Percentiles rank a stretch among this genome's conserved stretches.
These are phyloP conservation scores for Hanseniaspora meyeri DNA, from an alignment of 805 yeast species.

Conservation along the genomic window DNA sequence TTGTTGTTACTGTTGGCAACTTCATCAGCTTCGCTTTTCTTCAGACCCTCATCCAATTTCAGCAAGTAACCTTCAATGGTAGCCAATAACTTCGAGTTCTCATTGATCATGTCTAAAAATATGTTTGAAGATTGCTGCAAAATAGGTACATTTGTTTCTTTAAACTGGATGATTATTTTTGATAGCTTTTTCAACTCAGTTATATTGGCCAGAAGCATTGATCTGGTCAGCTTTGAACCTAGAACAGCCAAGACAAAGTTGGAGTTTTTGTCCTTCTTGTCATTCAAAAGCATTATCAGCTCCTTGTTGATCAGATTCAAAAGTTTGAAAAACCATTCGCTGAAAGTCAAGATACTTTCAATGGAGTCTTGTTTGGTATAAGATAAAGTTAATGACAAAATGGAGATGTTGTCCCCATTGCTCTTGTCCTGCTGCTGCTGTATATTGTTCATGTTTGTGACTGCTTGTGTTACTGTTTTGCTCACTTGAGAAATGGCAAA, in stretches of 20 bases:
- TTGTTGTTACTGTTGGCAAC: constrained; percentile 15
- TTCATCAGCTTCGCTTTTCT: constrained; percentile 22
- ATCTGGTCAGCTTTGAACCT: constrained; percentile 57
- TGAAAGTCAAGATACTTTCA: constrained; percentile 57
- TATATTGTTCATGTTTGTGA: constrained; percentile 45
- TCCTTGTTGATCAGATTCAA: constrained; percentile 65
- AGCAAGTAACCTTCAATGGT: constrained; percentile 28
- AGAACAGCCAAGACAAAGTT: constrained; percentile 47
- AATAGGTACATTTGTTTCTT: constrained; percentile 20
- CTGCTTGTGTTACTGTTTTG: constrained; percentile 49
- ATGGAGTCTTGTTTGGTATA: constrained; percentile 51
- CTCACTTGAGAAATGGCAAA: constrained; percentile 59
- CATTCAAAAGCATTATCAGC: constrained; percentile 35
- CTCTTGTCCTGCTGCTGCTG: constrained; percentile 30
- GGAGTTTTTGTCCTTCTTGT: constrained; percentile 20
- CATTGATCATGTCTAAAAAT: constrained; percentile 13
- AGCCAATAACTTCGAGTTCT: constrained; percentile 22
- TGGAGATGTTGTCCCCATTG: constrained; percentile 33
- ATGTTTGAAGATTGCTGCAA: constrained; percentile 22
- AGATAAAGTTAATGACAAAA: constrained; percentile 29
- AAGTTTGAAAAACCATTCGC: constrained; percentile 77
- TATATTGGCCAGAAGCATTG: constrained; percentile 52
- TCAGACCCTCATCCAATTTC: constrained; percentile 28
- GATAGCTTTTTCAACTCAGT: constrained; percentile 42
- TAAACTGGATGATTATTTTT: constrained; percentile 14